Evolutionary conservation across 768 basidiomycete genomes (phyloP), one percentile per base, ranked within the genome.

Genomic region (Boletales sp.): DNA sequence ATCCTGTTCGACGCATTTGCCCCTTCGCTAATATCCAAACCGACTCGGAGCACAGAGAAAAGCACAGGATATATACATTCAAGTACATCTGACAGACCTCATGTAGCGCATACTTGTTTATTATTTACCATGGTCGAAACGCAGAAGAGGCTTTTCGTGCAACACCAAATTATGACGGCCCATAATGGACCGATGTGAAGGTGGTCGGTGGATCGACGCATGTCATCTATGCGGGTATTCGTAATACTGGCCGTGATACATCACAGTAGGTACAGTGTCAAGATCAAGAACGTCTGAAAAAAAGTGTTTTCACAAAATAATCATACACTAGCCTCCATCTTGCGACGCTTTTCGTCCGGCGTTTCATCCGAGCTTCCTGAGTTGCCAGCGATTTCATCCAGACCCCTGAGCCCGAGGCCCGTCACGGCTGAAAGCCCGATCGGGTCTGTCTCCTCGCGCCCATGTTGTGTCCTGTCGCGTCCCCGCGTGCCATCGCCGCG

Each of bases 401-500:
- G 50, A 10, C 56, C 54, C 0, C 33, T 61, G 39, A 67, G 65
- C 3, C 61, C 65, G 17, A 67, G 60, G 1, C 67, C 65, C 15
- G 37, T 65, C 5, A 69, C 49, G 15, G 65, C 61, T 5, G 65
- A 57, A 12, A 67, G 57, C 8, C 45, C 54, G 17, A 54, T 51
- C 11, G 43, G 55, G 25, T 58, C 59, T 13, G 13, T 51, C 9
- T 35, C 54, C 10, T 48, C 62, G 18, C 11, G 32, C 5, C 36
- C 38, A 0, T 36, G 28, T 13, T 52, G 45, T 10, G 53, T 44
- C 12, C 44, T 54, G 44, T 49, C 58, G 42, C 48, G 55, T 15
- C 53, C 51, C 12, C 34, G 53, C 30, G 14, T 44, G 3, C 12
- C 41, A 15, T 54, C 44, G 14, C 13, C 42, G 17, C 43, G 44